These are phyloP conservation scores for Diaporthe citriasiana DNA, from an alignment of 2,329 filamentous ascomycete genomes.

Conservation along the genomic window DNA sequence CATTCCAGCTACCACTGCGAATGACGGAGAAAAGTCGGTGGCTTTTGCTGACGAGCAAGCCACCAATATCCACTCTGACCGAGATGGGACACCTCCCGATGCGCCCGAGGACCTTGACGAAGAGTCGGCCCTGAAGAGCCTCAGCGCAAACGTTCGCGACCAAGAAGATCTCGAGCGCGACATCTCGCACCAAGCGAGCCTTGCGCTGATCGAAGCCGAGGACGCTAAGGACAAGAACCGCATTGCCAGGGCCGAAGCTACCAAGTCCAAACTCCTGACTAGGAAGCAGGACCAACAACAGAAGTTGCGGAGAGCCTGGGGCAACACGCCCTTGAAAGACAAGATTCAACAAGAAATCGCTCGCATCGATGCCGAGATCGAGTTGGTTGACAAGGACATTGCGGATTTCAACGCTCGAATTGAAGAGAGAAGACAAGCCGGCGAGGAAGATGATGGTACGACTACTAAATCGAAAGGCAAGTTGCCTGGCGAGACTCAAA, in stretches of 20 bases:
- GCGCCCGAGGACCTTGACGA: constrained; percentile 62
- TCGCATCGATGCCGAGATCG: constrained; percentile 75
- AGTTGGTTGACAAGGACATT: constrained; percentile 78
- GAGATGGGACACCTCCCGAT: constrained; percentile 34
- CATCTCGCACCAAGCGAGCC: constrained; percentile 76
- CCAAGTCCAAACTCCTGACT: constrained; percentile 70
- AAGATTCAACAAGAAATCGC: constrained; percentile 76
- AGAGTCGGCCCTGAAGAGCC: constrained; percentile 69
- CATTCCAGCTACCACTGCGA: background rate
- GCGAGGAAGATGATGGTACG: constrained; percentile 57
- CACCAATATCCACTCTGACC: constrained; percentile 11
- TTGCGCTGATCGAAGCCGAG: constrained; percentile 72
- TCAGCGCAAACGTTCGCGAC: constrained; percentile 81
- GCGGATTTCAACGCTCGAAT: constrained; percentile 86
- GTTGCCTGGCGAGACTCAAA: constrained; percentile 83
- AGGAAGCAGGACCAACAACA: constrained; percentile 72
- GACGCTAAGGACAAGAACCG: constrained; percentile 74
- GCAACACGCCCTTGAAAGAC: constrained; percentile 65
- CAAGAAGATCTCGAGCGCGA: constrained; percentile 93
- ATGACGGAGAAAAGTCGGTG: constrained; percentile 9
- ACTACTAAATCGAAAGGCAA: constrained; percentile 67
- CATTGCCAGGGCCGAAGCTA: constrained; percentile 70
- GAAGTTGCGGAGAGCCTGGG: constrained; percentile 59
- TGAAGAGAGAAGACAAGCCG: constrained; percentile 76
- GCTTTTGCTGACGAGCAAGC: constrained; percentile 12